Percentiles rank a stretch among this genome's conserved stretches.
Evolutionary conservation across 2,329 filamentous ascomycete genomes (phyloP).

Genomic region (Periconia macrospinosa): DNA sequence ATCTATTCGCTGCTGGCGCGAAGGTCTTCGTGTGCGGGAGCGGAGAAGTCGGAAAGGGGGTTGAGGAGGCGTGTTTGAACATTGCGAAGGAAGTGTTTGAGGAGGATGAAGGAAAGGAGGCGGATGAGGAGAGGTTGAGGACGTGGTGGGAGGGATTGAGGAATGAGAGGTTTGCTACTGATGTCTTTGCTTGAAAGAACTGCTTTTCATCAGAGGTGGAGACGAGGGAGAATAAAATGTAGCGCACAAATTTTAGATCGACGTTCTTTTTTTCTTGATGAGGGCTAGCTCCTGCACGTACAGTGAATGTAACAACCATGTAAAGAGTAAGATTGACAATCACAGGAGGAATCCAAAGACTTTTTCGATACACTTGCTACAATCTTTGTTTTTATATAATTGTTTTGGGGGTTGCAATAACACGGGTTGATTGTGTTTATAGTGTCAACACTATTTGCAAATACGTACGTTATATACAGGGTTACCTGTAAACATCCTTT

Average conservation of each 20-base stretch:
- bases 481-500: too few species aligned
- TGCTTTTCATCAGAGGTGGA: not conserved
- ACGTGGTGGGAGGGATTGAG: conserved; percentile 50
- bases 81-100: conserved; percentile 48
- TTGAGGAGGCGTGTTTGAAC: conserved; percentile 44
- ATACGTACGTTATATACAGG: too few species aligned
- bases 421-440: too few species aligned
- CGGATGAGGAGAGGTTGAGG: conserved; percentile 46
- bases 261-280: too few species aligned
- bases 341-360: too few species aligned
- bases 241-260: not conserved
- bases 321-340: too few species aligned
- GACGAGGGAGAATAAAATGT: not conserved
- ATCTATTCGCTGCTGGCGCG: conserved; percentile 53
- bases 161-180: conserved; percentile 51
- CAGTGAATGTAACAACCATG: too few species aligned
- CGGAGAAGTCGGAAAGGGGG: conserved; percentile 48
- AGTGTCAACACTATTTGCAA: too few species aligned
- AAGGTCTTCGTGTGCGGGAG: conserved; percentile 69
- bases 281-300: too few species aligned
- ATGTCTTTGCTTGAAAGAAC: conserved; percentile 45
- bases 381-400: too few species aligned
- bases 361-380: too few species aligned
- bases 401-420: too few species aligned
- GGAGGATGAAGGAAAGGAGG: conserved; percentile 38